Base-by-base conservation (phyloP, 2,329 filamentous ascomycete genomes). In the Aspergillus brunneoviolaceus region DNA sequence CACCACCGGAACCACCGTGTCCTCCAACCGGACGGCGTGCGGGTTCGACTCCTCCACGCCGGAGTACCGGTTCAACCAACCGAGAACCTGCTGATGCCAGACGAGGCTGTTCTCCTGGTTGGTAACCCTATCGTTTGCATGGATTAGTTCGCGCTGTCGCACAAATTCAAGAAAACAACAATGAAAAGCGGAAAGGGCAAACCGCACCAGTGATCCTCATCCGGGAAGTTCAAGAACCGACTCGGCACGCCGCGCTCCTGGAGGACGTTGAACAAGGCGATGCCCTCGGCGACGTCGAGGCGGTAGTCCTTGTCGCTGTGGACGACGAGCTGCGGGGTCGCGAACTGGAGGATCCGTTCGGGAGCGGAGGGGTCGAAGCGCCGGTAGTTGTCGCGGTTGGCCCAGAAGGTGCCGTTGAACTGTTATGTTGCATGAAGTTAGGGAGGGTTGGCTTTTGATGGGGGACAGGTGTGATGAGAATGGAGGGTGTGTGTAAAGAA, bases 101-200 rank as follows among this genome's bases (percentile, higher is more conserved):
- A 94, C 84, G 19, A 96, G 77, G n/a, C 87, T 89, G 74, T 96
- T 96, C 76, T 96, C 92, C 0, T 88, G 89, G 70, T 95, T 94
- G 49, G 93, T 69, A 2, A 96, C 92, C 90, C 90, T 76, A 33
- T 45, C 10, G 16, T 45, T 16, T 16, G 27, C 49, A 11, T 29
- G 23, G 23, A n/a, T 6, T 7, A 3, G 21, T 11, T n/a, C 14
- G 39, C 7, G 4, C 5, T 51, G 9, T 19, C 27, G 27, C 7
- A 29, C 27, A 29, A 27, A 9, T 27, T 6, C 27, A 7, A 27
- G 9, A n/a, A 3, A 29, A 42, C 23, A 52, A n/a, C 11, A 2
- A 23, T 3, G 23, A 42, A 23, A 12, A 27, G 39, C 25, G 12
- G 21, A 29, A 29, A 29, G 33, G 16, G 16, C 14, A 23, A 12